Evolutionary conservation across 768 basidiomycete genomes (phyloP), one percentile per base, ranked within the genome.

Genomic region (Agaricus sinodeliciosus): DNA sequence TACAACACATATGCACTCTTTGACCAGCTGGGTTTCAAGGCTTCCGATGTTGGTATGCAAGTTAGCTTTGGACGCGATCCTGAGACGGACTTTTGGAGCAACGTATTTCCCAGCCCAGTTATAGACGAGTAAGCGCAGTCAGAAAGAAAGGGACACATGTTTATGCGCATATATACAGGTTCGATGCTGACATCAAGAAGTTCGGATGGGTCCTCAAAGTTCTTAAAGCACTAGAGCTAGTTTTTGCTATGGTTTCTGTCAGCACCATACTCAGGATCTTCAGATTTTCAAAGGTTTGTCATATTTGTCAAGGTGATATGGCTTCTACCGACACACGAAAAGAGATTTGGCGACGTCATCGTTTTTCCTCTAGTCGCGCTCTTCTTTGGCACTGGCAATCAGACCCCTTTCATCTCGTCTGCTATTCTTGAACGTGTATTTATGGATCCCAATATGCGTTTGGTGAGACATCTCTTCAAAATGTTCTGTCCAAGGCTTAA

Each of bases 321-420:
- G 12, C 11, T 36, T 15, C 25, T 31, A 42, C 28, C 15, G 1
- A 4, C 2, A 34, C 31, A 12, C 37, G 31, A 31, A 31, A 31
- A 67, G 65, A 63, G 61, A 47, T 68, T 66, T 47, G 65, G 65
- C 19, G 63, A 68, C 34, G 59, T 60, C 19, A 62, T 68, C 31
- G 63, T 68, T 9, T 66, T 63, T 51, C 66, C 67, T 9, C 61
- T 66, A 11, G 62, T 64, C 26, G 66, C 65, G 13, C 57, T 67
- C 42, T 68, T 68, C 53, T 66, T 68, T 52, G 67, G 66, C 26
- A 66, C 67, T 27, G 66, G 67, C 12, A 68, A 68, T 19, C 67
- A 68, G 40, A 68, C 66, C 3, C 66, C 67, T 31, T 68, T 63
- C 56, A 63, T 68, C 26, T 67, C 66, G 12, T 67, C 62, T 5